A percentile compares a stretch with the other conserved stretches of the same genome.
These are phyloP conservation scores for Fusarium ambrosium DNA, from an alignment of 2,329 filamentous ascomycete species.

Conservation along the genomic window DNA sequence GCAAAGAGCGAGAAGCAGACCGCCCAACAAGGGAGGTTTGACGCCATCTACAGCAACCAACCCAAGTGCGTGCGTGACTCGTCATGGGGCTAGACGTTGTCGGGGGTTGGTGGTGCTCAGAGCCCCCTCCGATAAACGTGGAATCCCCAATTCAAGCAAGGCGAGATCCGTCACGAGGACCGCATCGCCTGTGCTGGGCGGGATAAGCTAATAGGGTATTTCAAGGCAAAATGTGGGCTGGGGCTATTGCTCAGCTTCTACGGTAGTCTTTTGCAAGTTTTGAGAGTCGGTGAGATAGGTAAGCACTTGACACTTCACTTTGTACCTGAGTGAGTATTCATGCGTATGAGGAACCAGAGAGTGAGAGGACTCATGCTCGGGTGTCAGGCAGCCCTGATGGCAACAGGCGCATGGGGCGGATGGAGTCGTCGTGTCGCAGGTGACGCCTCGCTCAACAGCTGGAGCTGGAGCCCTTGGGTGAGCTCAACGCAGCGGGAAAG, in stretches of 20 bases:
- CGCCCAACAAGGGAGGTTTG: slow-evolving; percentile 2
- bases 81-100: slow-evolving; percentile 1
- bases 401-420: neutral
- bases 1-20: neutral
- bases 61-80: neutral
- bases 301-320: neutral
- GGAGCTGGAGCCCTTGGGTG: neutral
- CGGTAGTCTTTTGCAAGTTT: neutral
- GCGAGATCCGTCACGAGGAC: slow-evolving; percentile 18
- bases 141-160: slow-evolving; percentile 11
- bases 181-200: slow-evolving; percentile 1
- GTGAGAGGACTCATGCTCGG: neutral
- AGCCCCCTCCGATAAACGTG: slow-evolving; percentile 11
- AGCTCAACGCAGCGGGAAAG: neutral
- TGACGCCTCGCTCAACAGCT: slow-evolving; percentile 6
- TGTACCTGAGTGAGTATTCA: neutral
- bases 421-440: slow-evolving; percentile 4
- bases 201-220: neutral
- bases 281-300: slow-evolving; percentile 5
- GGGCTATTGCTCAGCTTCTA: neutral
- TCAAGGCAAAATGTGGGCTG: slow-evolving; percentile 5
- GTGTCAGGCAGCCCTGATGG: neutral
- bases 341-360: neutral
- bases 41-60: slow-evolving; percentile 6
- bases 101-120: neutral